Conservation (phyloP, 31 red algal species). For the Porphyra umbilicalis region DNA sequence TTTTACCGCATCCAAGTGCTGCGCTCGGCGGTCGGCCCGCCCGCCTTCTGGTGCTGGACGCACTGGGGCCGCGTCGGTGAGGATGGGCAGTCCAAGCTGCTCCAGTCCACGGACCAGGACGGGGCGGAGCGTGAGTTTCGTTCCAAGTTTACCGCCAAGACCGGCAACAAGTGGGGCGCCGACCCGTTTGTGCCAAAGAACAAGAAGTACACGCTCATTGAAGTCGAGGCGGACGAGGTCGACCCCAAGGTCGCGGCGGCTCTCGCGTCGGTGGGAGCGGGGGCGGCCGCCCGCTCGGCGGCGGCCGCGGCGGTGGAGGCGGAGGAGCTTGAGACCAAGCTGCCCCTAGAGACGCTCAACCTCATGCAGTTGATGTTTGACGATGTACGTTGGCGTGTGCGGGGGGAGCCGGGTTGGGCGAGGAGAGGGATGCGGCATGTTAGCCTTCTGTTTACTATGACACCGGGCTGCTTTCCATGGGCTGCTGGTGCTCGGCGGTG, state of each 20-base stretch:
- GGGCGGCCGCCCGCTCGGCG: not conserved
- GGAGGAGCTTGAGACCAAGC: constrained; percentile 12
- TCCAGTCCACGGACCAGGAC: not conserved
- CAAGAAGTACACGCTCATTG: constrained; percentile 18
- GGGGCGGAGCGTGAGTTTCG: constrained; percentile 7
- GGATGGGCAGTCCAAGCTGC: not conserved
- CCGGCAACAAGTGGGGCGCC: constrained; percentile 14
- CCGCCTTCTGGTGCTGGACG: constrained; percentile 4
- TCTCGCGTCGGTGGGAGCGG: not conserved
- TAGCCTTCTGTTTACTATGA: too few relatives aligned
- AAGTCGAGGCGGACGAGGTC: constrained; percentile 3
- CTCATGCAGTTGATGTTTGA: constrained; percentile 44
- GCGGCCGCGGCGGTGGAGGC: not conserved
- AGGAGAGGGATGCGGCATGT: too few relatives aligned
- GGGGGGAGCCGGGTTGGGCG: too few relatives aligned
- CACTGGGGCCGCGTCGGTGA: constrained; percentile 25
- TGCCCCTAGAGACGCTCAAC: constrained; percentile 8
- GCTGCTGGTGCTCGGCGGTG: too few relatives aligned
- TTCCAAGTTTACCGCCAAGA: constrained; percentile 23
- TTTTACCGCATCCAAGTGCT: constrained; percentile 20
- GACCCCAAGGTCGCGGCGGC: not conserved
- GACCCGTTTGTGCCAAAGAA: constrained; percentile 6
- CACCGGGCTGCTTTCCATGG: too few relatives aligned
- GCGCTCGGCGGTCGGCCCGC: not conserved
- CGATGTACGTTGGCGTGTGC: not conserved